phyloP scores from a whole-genome alignment of 768 basidiomycete genomes.

The Lepiota venenata region DNA sequence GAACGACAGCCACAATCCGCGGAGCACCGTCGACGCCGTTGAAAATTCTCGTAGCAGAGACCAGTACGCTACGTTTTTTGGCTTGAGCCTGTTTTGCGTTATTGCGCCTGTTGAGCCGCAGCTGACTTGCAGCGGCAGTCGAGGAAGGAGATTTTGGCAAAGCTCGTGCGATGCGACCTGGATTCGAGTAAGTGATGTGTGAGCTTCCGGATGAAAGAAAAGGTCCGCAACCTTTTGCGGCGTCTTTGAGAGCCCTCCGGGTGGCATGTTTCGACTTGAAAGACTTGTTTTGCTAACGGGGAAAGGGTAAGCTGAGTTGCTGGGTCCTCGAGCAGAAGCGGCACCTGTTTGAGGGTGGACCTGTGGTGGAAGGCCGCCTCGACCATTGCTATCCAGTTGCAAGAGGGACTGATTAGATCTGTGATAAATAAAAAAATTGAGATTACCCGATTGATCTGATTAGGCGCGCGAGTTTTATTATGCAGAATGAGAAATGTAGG shows the following conservation, averaged over 20 bases:
- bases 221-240: slow-evolving; percentile 67
- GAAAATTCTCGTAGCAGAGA: slow-evolving; percentile 76
- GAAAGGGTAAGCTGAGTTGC: background rate
- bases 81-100: slow-evolving; percentile 81
- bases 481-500: slow-evolving; percentile 19
- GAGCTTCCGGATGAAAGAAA: background rate
- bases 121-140: slow-evolving; percentile 59
- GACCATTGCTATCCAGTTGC: slow-evolving; percentile 23
- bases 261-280: slow-evolving; percentile 92
- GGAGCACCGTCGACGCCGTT: slow-evolving; percentile 76
- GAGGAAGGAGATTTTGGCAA: slow-evolving; percentile 51
- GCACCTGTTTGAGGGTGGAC: slow-evolving; percentile 82
- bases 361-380: slow-evolving; percentile 61
- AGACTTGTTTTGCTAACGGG: slow-evolving; percentile 76
- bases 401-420: background rate
- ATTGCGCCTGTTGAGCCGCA: slow-evolving; percentile 76
- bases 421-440: slow-evolving; percentile 9
- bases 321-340: slow-evolving; percentile 16
- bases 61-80: slow-evolving; percentile 63
- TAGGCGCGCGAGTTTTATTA: background rate
- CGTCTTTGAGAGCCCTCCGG: slow-evolving; percentile 80
- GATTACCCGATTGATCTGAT: slow-evolving; percentile 4
- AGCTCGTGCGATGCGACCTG: slow-evolving; percentile 57
- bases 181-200: background rate
- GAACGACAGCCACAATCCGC: slow-evolving; percentile 84